A percentile compares a stretch with the other conserved stretches of the same genome.
These are phyloP conservation scores for Eucalyptus sp. DNA, from an alignment of 345 rosid genomes.

Conservation along the genomic window DNA sequence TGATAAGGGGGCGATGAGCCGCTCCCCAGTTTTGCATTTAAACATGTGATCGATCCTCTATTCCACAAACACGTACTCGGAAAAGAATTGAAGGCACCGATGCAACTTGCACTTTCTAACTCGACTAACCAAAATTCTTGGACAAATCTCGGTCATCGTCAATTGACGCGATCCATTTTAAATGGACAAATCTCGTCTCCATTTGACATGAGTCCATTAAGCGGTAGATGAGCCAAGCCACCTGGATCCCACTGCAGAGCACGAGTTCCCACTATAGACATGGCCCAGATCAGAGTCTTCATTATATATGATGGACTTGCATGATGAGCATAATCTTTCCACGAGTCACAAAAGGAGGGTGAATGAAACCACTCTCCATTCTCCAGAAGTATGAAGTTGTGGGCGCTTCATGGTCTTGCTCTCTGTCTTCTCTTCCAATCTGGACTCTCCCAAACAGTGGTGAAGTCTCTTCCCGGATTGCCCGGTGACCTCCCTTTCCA, in stretches of 20 bases:
- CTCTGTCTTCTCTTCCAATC: not conserved
- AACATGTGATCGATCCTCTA: not conserved
- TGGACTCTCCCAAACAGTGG: not conserved
- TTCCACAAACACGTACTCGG: not conserved
- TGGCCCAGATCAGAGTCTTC: not conserved
- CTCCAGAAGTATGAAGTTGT: not conserved
- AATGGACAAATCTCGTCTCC: not conserved
- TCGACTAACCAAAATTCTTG: not conserved
- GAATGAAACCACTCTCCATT: not conserved
- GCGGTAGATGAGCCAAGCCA: not conserved
- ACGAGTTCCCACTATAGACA: not conserved
- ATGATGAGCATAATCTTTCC: not conserved
- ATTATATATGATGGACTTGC: not conserved
- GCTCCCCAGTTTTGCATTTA: not conserved
- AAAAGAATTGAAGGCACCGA: not conserved
- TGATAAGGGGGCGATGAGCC: not conserved
- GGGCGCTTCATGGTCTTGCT: not conserved
- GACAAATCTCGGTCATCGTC: not conserved
- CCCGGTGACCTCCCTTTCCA: conserved; percentile 8
- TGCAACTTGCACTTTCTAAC: not conserved
- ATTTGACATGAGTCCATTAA: not conserved
- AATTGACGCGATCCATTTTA: not conserved
- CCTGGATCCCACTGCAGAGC: not conserved
- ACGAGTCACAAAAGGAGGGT: not conserved
- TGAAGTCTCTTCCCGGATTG: conserved; percentile 6